A percentile compares a stretch with the other conserved stretches of the same genome.
Evolutionary conservation across 305 asterid species (phyloP).

Genomic region (Andrographis paniculata): DNA sequence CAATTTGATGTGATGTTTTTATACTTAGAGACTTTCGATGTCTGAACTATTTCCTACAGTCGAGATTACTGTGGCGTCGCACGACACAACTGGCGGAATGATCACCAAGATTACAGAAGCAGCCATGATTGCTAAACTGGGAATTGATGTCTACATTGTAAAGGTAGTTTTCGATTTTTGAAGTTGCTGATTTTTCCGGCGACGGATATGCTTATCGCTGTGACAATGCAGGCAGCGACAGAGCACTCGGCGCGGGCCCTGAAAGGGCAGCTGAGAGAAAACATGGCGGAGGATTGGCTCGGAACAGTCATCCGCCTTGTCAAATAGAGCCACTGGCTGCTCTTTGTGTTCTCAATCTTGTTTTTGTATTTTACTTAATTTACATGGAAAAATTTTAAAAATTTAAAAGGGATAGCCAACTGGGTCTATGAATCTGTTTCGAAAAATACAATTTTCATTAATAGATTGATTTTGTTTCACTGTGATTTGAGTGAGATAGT

Average conservation of each 20-base stretch:
- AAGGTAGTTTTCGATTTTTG: constrained; percentile 38
- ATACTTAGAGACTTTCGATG: no score
- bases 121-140: constrained; percentile 83
- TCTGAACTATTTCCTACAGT: constrained; percentile 44
- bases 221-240: constrained; percentile 62
- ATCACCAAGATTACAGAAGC: constrained; percentile 88
- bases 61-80: constrained; percentile 77
- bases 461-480: no score
- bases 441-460: no score
- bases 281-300: constrained; percentile 69
- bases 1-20: no score
- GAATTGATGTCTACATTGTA: constrained; percentile 82
- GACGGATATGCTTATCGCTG: not conserved
- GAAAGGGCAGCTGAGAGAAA: constrained; percentile 39
- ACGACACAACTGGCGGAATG: constrained; percentile 97
- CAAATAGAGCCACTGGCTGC: no score
- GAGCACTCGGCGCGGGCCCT: constrained; percentile 63
- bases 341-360: no score
- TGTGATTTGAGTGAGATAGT: no score
- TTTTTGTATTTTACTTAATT: no score
- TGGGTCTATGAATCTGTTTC: no score
- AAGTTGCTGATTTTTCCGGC: not conserved
- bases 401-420: no score
- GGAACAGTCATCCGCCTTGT: constrained; percentile 66
- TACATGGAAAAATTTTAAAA: no score